phyloP scores from a whole-genome alignment of 169 alveolate species.

The Eimeria tenella region DNA sequence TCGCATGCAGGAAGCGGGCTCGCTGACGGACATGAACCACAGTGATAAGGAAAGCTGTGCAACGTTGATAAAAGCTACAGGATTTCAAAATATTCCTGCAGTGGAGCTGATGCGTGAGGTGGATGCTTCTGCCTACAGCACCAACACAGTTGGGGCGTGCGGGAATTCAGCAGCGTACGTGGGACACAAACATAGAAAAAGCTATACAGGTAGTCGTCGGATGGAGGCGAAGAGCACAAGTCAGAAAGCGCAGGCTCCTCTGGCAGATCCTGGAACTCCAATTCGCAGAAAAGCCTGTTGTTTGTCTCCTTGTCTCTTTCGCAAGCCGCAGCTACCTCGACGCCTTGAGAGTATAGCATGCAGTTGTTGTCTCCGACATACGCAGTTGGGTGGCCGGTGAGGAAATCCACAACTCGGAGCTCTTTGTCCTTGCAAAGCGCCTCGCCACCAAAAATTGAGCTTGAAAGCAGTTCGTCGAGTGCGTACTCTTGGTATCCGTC shows the following conservation, averaged over 20 bases:
- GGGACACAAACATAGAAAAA: conserved; percentile 38
- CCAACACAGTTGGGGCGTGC: background rate
- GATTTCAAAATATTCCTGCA: background rate
- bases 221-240: conserved; percentile 13
- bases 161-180: background rate
- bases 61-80: background rate
- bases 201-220: conserved; percentile 5
- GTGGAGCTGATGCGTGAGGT: background rate
- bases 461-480: conserved; percentile 6
- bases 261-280: conserved; percentile 24
- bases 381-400: conserved; percentile 38
- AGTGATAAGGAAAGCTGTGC: background rate
- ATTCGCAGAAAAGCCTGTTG: conserved; percentile 64
- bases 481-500: conserved; percentile 39
- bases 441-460: conserved; percentile 42
- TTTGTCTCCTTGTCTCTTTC: conserved; percentile 21
- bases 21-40: conserved; percentile 7
- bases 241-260: background rate
- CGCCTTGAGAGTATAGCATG: conserved; percentile 52
- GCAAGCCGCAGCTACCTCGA: conserved; percentile 33
- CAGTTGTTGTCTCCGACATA: conserved; percentile 9
- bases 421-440: conserved; percentile 54
- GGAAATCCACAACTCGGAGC: conserved; percentile 41
- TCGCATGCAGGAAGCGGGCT: conserved; percentile 28
- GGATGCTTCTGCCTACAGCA: background rate